Evolutionary conservation across 768 basidiomycete species (phyloP).

Genomic region (Favolaschia claudopus): DNA sequence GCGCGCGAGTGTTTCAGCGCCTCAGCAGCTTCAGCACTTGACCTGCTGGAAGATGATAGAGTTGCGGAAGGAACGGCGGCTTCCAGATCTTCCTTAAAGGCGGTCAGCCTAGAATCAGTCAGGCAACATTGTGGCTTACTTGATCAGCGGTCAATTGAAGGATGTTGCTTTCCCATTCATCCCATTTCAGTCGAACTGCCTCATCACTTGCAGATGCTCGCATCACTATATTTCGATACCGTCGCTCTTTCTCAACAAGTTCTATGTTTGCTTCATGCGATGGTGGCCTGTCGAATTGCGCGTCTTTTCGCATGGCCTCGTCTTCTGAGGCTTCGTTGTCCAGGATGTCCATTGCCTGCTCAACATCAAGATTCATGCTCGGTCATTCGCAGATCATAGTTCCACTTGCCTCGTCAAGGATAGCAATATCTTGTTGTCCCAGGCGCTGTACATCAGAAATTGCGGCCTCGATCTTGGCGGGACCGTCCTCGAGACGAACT

Average conservation of each 20-base stretch:
- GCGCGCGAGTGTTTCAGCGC: conserved; percentile 73
- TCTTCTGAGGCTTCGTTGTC: conserved; percentile 91
- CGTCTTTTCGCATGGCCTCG: conserved; percentile 67
- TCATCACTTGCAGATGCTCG: conserved; percentile 81
- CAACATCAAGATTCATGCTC: neutral
- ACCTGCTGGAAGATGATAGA: conserved; percentile 34
- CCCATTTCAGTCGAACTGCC: conserved; percentile 83
- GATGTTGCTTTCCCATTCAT: conserved; percentile 83
- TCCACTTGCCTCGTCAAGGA: conserved; percentile 76
- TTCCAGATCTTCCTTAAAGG: conserved; percentile 67
- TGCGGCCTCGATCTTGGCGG: conserved; percentile 70
- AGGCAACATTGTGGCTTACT: conserved; percentile 50
- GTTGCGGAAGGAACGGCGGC: conserved; percentile 74
- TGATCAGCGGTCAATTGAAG: conserved; percentile 70
- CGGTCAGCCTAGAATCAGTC: neutral
- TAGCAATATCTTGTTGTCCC: conserved; percentile 61
- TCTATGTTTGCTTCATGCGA: conserved; percentile 84
- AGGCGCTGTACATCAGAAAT: conserved; percentile 78
- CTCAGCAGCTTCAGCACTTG: conserved; percentile 49
- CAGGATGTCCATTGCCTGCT: conserved; percentile 87
- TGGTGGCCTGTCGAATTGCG: conserved; percentile 57
- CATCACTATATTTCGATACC: conserved; percentile 74
- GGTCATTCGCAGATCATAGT: neutral
- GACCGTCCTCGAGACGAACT: conserved; percentile 80
- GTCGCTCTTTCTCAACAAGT: conserved; percentile 71